phyloP scores from a whole-genome alignment of 768 basidiomycete species.

The Lactarius deliciosus region DNA sequence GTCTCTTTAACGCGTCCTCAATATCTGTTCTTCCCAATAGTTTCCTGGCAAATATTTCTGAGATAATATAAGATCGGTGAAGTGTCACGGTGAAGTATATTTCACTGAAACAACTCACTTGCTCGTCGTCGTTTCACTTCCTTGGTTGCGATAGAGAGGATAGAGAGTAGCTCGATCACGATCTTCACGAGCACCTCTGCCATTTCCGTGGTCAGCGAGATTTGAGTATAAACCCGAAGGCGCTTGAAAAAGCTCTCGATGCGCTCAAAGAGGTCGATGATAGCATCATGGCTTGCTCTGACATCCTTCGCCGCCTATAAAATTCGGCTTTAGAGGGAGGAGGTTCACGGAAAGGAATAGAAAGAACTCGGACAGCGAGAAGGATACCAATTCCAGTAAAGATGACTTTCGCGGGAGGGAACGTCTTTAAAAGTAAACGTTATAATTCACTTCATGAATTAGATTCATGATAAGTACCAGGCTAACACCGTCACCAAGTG shows the following conservation, averaged over 20 bases:
- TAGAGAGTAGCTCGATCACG: neutral
- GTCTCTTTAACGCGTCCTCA: neutral
- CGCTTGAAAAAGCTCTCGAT: conserved; percentile 1
- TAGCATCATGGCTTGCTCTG: neutral
- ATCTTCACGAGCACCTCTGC: neutral
- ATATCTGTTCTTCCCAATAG: neutral
- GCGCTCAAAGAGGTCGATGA: neutral
- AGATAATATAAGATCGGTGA: neutral
- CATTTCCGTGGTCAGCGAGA: conserved; percentile 1
- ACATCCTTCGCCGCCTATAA: neutral
- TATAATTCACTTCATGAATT: neutral
- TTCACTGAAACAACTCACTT: neutral
- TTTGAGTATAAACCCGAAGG: neutral
- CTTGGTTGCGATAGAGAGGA: neutral
- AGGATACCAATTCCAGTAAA: neutral
- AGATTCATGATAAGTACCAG: neutral
- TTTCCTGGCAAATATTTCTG: neutral
- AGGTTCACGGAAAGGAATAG: neutral
- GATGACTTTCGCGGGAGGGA: neutral
- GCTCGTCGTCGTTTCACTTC: neutral
- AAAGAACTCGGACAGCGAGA: neutral
- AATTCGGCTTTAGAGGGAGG: neutral
- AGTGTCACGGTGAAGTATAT: neutral
- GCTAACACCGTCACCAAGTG: neutral
- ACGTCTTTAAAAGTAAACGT: neutral